phyloP scores from a whole-genome alignment of 441 rosid species.

The Melianthus villosus region DNA sequence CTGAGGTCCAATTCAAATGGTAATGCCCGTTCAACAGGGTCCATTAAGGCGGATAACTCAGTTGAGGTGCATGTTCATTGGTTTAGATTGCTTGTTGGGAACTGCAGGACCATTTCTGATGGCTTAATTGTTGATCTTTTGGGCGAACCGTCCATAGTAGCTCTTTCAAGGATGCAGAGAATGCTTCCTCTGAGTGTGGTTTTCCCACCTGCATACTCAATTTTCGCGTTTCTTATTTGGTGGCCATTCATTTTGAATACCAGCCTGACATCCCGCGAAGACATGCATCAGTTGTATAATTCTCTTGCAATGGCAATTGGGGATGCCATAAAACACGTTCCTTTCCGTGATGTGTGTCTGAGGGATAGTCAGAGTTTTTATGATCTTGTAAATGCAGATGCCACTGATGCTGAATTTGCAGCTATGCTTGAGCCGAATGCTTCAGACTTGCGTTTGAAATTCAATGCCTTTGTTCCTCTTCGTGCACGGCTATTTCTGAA shows the following conservation, averaged over 20 bases:
- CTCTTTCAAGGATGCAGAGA: constrained; percentile 91
- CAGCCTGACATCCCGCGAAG: constrained; percentile 51
- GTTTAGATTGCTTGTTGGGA: constrained; percentile 88
- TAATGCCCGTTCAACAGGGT: constrained; percentile 43
- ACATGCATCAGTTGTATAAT: constrained; percentile 56
- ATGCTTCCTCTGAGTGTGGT: constrained; percentile 76
- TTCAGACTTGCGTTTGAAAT: constrained; percentile 52
- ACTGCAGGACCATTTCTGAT: constrained; percentile 72
- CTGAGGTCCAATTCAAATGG: constrained; percentile 71
- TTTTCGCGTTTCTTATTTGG: constrained; percentile 78
- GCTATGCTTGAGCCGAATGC: constrained; percentile 48
- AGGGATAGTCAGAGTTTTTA: constrained; percentile 75
- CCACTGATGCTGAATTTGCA: constrained; percentile 78
- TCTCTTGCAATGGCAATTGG: constrained; percentile 55
- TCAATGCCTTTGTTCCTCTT: constrained; percentile 66
- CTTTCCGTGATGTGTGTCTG: constrained; percentile 87
- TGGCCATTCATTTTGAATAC: constrained; percentile 43
- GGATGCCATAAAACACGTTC: constrained; percentile 71
- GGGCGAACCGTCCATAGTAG: constrained; percentile 72
- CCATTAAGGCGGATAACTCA: constrained; percentile 47
- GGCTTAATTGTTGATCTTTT: constrained; percentile 79
- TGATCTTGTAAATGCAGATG: constrained; percentile 72
- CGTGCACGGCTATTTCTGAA: constrained; percentile 86
- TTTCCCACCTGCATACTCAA: constrained; percentile 81
- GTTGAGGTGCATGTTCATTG: constrained; percentile 75